Evolutionary conservation across 805 yeast species (phyloP).

Genomic region (Cyberlindnera amylophila): DNA sequence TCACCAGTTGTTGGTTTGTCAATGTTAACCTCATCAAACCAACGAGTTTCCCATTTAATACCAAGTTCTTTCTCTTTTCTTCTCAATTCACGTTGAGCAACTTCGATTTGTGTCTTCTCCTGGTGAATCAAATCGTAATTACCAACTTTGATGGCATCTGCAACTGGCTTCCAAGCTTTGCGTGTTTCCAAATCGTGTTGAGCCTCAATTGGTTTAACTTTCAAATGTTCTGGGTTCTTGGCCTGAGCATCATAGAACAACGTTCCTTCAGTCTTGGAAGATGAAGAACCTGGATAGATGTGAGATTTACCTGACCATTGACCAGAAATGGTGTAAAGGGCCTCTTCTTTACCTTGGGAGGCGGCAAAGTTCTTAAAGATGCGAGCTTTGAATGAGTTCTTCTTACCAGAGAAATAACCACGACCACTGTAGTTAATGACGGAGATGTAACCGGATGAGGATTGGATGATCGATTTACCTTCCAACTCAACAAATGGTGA

Average conservation of each 20-base stretch:
- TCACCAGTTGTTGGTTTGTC: slow-evolving; percentile 27
- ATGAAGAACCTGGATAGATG: slow-evolving; percentile 52
- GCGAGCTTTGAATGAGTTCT: slow-evolving; percentile 86
- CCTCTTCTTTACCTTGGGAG: slow-evolving; percentile 53
- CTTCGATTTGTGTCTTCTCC: slow-evolving; percentile 77
- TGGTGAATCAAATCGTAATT: slow-evolving; percentile 71
- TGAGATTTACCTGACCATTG: slow-evolving; percentile 86
- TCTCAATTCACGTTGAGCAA: slow-evolving; percentile 79
- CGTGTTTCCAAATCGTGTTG: slow-evolving; percentile 83
- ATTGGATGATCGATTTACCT: slow-evolving; percentile 79
- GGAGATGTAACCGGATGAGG: slow-evolving; percentile 72
- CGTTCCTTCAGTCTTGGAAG: slow-evolving; percentile 43
- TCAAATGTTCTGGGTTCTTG: slow-evolving; percentile 48
- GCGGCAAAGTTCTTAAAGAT: slow-evolving; percentile 52
- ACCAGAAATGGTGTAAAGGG: slow-evolving; percentile 77
- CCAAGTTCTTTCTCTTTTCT: slow-evolving; percentile 66
- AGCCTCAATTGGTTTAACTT: slow-evolving; percentile 76
- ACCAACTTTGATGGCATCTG: slow-evolving; percentile 75
- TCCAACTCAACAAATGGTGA: slow-evolving; percentile 94
- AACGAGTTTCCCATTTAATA: slow-evolving; percentile 69
- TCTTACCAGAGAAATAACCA: slow-evolving; percentile 94
- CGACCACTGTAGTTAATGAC: slow-evolving; percentile 82
- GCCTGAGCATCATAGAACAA: slow-evolving; percentile 62
- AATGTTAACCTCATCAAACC: slow-evolving; percentile 61
- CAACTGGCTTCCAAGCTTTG: slow-evolving; percentile 86